A percentile compares a stretch with the other conserved stretches of the same genome.
Evolutionary conservation across 1,284 basidiomycete genomes (phyloP).

Genomic region (Cronartium ribicola): DNA sequence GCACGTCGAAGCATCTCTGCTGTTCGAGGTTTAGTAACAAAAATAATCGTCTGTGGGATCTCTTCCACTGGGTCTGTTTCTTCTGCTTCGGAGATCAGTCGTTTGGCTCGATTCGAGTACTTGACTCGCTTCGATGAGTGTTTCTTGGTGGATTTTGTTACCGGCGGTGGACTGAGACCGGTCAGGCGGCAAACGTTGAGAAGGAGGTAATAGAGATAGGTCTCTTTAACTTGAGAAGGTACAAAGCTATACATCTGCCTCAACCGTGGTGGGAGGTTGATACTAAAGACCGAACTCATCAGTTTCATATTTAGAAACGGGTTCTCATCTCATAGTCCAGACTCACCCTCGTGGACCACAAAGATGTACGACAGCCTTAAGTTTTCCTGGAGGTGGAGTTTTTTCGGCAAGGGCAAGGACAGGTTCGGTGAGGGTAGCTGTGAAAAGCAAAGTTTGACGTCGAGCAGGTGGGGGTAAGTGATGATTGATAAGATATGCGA

Average conservation of each 20-base stretch:
- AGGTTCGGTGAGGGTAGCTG: conserved; percentile 83
- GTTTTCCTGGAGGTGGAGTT: conserved; percentile 72
- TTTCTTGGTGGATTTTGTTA: conserved; percentile 48
- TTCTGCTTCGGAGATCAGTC: conserved; percentile 50
- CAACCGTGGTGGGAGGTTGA: conserved; percentile 75
- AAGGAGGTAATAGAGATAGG: conserved; percentile 85
- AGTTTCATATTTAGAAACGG: neutral
- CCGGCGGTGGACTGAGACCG: conserved; percentile 44
- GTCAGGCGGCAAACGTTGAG: conserved; percentile 60
- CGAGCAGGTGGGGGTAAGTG: conserved; percentile 65
- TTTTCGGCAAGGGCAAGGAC: conserved; percentile 75
- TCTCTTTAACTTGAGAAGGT: conserved; percentile 89
- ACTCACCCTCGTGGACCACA: conserved; percentile 68
- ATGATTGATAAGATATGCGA: conserved; percentile 69
- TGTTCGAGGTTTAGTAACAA: conserved; percentile 78
- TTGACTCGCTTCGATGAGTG: conserved; percentile 40
- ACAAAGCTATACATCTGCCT: conserved; percentile 88
- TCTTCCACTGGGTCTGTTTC: conserved; percentile 56
- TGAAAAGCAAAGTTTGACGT: conserved; percentile 92
- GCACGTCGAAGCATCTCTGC: conserved; percentile 76
- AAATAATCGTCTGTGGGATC: conserved; percentile 87
- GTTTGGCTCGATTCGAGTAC: conserved; percentile 44
- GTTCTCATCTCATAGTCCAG: too few relatives aligned
- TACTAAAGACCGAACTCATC: conserved; percentile 54
- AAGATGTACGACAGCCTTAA: conserved; percentile 79